Base-by-base conservation (phyloP, 2,329 filamentous ascomycete species). In the Penicillium sp. region DNA sequence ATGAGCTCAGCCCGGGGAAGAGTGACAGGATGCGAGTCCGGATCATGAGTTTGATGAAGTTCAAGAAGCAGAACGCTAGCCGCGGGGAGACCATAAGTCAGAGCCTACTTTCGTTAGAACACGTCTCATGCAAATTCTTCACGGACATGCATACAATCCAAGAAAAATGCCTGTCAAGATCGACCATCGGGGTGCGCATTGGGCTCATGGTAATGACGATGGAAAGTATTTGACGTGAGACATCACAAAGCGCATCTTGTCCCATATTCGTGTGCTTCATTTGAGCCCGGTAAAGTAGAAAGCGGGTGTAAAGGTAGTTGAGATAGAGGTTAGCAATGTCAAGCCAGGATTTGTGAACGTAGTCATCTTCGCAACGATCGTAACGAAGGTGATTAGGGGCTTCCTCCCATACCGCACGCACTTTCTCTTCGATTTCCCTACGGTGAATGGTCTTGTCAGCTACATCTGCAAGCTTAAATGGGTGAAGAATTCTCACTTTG, bases 251-350 rank as follows among this genome's bases (percentile, higher is more conserved):
- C 9, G 51, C 47, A 17, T 51, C 52, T n/a, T 59, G 55, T 9
- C 56, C 57, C 6, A 52, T 54, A 15, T 55, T 50, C 0, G 56
- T 57, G 22, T 57, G 51, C 35, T 62, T 64, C 12, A 59, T 53
- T 10, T 63, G 44, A 14, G 59, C 52, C 13, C 61, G 41, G 34
- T 62, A 57, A 1, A 65, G 48, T 5, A 65, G 37, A 37, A 65
- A 65, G 16, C 54, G 51, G 3, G 60, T 62, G 29, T 64, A 60
- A 2, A 62, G 46, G 34, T 59, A 62, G 23, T 63, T 59, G 11
- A 64, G 47, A 42, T 63, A 63, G 17, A 57, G 41, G 12, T 60
- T 51, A 20, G 54, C 50, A 14, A 48, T 37, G 2, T 42, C 45
- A 17, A 61, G 45, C 14, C 41, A 51, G 9, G 42, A 43, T 7